Evolutionary conservation across 140 eudicot species (phyloP).

Genomic region (Oenanthe javanica): DNA sequence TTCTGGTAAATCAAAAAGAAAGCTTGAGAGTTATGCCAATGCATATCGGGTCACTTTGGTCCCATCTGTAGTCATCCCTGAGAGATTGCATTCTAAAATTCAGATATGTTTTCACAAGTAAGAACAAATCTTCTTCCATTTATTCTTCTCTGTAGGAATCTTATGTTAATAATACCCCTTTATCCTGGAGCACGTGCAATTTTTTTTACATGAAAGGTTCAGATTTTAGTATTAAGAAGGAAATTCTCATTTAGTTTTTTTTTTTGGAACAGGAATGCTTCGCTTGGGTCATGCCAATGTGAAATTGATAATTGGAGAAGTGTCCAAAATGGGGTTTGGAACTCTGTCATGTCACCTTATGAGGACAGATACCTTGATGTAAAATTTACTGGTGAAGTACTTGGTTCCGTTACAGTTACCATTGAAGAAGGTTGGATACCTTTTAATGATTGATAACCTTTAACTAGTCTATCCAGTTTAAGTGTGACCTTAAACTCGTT

Average conservation of each 20-base stretch:
- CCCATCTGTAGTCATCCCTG: constrained; percentile 78
- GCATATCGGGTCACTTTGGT: constrained; percentile 48
- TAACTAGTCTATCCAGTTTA: background rate
- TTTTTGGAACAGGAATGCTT: constrained; percentile 59
- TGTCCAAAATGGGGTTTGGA: constrained; percentile 61
- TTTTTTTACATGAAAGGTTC: background rate
- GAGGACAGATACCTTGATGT: constrained; percentile 69
- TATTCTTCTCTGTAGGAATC: background rate
- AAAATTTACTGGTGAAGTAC: constrained; percentile 50
- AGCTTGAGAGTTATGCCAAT: constrained; percentile 65
- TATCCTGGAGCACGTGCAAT: background rate
- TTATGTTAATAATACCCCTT: background rate
- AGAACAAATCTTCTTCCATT: constrained; percentile 16
- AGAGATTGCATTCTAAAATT: constrained; percentile 55
- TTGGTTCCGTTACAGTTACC: constrained; percentile 66
- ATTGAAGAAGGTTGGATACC: constrained; percentile 55
- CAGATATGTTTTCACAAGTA: constrained; percentile 73
- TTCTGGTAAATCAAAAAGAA: constrained; percentile 53
- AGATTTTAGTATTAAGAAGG: constrained; percentile 2
- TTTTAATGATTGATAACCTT: background rate
- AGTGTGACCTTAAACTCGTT: constrained; percentile 7
- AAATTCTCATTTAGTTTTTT: background rate
- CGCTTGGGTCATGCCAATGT: constrained; percentile 68
- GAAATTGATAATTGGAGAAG: constrained; percentile 68
- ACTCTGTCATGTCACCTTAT: constrained; percentile 66